These are phyloP conservation scores for Centaurea solstitialis DNA, from an alignment of 129 eudicot species.

Conservation along the genomic window DNA sequence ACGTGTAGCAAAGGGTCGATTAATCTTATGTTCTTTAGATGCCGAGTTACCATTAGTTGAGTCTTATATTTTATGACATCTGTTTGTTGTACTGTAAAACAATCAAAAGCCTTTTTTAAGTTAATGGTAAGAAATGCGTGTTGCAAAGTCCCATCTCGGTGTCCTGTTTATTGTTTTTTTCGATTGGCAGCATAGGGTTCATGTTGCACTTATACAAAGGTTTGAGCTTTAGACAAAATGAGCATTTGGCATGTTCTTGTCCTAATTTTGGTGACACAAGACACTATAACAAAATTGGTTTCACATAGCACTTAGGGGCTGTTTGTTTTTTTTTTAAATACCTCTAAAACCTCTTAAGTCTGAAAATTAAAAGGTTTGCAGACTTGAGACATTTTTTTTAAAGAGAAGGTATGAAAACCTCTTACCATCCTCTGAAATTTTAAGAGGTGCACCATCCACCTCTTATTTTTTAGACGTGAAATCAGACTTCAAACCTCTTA, in stretches of 20 bases:
- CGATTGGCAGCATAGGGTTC: background rate
- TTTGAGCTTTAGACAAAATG: slow-evolving; percentile 1
- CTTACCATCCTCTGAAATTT: no score
- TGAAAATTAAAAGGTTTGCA: no score
- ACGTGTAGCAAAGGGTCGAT: background rate
- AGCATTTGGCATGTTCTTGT: slow-evolving; percentile 22
- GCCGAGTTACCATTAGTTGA: slow-evolving; percentile 17
- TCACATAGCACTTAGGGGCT: no score
- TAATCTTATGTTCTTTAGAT: slow-evolving; percentile 27
- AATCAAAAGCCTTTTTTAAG: slow-evolving; percentile 16
- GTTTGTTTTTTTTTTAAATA: no score
- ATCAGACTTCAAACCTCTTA: no score
- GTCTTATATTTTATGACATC: slow-evolving; percentile 10
- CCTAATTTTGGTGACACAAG: background rate
- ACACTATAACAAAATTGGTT: background rate
- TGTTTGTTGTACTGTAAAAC: slow-evolving; percentile 32
- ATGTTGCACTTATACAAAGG: background rate
- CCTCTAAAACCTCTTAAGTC: no score
- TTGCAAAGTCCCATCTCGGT: background rate
- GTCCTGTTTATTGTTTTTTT: background rate
- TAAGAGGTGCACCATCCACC: no score
- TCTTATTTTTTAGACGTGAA: no score
- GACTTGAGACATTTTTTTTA: no score
- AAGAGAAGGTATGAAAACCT: no score
- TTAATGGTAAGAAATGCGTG: slow-evolving; percentile 23